Conservation (phyloP, 2,329 filamentous ascomycete genomes). For the Fusarium cicatricum region DNA sequence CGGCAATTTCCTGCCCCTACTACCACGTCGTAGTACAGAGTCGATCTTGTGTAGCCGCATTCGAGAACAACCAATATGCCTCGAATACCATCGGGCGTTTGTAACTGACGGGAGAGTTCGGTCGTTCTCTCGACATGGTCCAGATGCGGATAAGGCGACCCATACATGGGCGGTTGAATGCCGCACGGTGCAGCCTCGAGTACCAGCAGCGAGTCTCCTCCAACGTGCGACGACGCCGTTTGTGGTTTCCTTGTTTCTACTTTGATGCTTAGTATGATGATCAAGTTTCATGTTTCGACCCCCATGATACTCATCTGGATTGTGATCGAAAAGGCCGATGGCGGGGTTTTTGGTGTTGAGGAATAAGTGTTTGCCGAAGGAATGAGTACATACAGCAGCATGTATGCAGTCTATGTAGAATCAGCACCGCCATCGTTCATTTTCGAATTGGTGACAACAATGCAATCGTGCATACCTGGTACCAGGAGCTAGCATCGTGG, state of each 20-base stretch:
- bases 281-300: background rate
- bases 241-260: constrained; percentile 20
- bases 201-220: background rate
- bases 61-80: constrained; percentile 7
- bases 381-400: too few species aligned
- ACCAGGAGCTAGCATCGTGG: constrained; percentile 17
- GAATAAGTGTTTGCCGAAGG: background rate
- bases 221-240: constrained; percentile 21
- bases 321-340: background rate
- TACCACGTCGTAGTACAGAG: too few species aligned
- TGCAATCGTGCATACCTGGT: constrained; percentile 6
- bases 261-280: constrained; percentile 7
- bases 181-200: constrained; percentile 15
- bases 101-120: background rate
- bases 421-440: too few species aligned
- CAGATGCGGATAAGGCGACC: constrained; percentile 5
- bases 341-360: background rate
- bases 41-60: constrained; percentile 13
- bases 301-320: background rate
- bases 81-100: constrained; percentile 7
- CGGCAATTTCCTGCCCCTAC: constrained; percentile 21
- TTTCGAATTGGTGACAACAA: background rate
- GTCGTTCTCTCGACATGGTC: constrained; percentile 1
- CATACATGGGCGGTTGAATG: too few species aligned
- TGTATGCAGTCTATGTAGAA: too few species aligned